These are phyloP conservation scores for Entophlyctis luteolus DNA, from an alignment of 192 early-diverging fungal genomes.

Conservation along the genomic window DNA sequence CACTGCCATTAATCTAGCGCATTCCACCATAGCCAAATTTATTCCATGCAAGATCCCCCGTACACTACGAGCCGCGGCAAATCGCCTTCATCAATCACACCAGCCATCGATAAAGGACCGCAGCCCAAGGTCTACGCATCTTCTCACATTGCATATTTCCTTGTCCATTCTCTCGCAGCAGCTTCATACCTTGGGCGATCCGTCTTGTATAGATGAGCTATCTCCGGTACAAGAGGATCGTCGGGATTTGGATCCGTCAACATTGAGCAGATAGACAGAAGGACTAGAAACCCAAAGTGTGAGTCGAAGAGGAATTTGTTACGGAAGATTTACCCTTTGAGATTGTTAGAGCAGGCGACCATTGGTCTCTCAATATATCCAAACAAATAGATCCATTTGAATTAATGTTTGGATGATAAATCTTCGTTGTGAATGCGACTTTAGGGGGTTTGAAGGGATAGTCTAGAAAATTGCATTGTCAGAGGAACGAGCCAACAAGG, in stretches of 20 bases:
- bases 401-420: conserved; percentile 99
- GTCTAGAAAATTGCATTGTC: too few relatives aligned
- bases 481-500: too few relatives aligned
- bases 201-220: conserved; percentile 97
- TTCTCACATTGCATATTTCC: conserved; percentile 52
- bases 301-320: too few relatives aligned
- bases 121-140: too few relatives aligned
- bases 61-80: too few relatives aligned
- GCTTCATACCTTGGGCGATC: conserved; percentile 82
- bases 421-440: conserved; percentile 92
- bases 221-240: conserved; percentile 96
- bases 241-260: conserved; percentile 97
- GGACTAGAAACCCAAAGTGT: conserved; percentile 55
- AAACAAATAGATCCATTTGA: conserved; percentile 96
- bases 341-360: conserved; percentile 97
- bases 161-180: conserved; percentile 91
- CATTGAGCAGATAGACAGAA: conserved; percentile 95
- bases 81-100: too few relatives aligned
- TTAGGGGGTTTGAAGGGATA: conserved; percentile 35
- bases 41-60: too few relatives aligned
- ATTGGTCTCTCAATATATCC: conserved; percentile 97
- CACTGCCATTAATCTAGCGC: too few relatives aligned
- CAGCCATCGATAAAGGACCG: too few relatives aligned
- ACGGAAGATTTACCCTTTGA: conserved; percentile 70
- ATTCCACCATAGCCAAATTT: too few relatives aligned